Conservation (phyloP, 2,329 filamentous ascomycete genomes). For the Sphaerulina musiva region DNA sequence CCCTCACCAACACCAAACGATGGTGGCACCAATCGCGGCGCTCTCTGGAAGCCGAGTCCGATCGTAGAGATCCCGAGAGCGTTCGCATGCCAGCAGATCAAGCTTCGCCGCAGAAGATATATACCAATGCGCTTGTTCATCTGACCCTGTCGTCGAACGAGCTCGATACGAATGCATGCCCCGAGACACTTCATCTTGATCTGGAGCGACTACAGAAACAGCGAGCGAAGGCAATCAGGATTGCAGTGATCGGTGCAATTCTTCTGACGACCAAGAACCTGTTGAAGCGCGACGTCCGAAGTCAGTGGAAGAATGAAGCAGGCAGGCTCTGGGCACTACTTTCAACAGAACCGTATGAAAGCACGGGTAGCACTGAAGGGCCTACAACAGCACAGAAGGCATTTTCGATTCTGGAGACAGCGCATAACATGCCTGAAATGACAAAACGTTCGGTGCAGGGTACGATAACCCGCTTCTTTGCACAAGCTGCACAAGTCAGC, state of each 20-base stretch:
- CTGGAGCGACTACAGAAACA: slow-evolving; percentile 54
- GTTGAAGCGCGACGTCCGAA: slow-evolving; percentile 71
- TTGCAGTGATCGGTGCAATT: slow-evolving; percentile 68
- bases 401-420: slow-evolving; percentile 45
- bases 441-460: slow-evolving; percentile 41
- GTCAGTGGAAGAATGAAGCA: slow-evolving; percentile 69
- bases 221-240: slow-evolving; percentile 53
- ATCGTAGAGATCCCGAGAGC: slow-evolving; percentile 62
- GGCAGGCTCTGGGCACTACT: slow-evolving; percentile 64
- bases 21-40: slow-evolving; percentile 61
- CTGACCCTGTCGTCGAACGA: slow-evolving; percentile 62
- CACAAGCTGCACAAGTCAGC: slow-evolving; percentile 40
- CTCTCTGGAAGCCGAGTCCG: slow-evolving; percentile 60
- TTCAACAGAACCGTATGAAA: slow-evolving; percentile 51
- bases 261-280: slow-evolving; percentile 76
- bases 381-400: slow-evolving; percentile 36
- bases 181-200: slow-evolving; percentile 70
- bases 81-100: slow-evolving; percentile 56
- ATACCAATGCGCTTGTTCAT: slow-evolving; percentile 68
- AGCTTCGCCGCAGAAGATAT: slow-evolving; percentile 63
- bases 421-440: slow-evolving; percentile 44
- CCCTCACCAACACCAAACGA: slow-evolving; percentile 54
- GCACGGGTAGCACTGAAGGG: slow-evolving; percentile 29
- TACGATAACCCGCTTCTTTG: slow-evolving; percentile 46
- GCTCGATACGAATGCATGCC: slow-evolving; percentile 49